Evolutionary conservation across 2,329 filamentous ascomycete species (phyloP).

Genomic region (Hypoxylon sp.): DNA sequence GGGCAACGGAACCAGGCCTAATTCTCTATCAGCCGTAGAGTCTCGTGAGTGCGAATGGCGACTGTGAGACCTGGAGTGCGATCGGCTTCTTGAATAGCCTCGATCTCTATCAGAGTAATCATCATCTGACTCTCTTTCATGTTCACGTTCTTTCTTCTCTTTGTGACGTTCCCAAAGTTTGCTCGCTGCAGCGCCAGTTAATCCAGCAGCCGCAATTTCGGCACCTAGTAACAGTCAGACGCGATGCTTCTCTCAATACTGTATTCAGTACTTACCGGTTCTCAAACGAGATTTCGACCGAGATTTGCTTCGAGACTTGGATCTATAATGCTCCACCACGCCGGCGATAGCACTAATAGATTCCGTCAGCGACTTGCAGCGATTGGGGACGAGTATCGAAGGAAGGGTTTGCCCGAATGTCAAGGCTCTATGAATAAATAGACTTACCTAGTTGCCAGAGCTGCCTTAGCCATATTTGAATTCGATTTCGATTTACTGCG

Average conservation of each 20-base stretch:
- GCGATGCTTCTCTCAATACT: not conserved
- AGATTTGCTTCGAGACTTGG: constrained; percentile 61
- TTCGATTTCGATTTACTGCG: constrained; percentile 54
- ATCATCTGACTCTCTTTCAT: constrained; percentile 55
- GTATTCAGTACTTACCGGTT: constrained; percentile 57
- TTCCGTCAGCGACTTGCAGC: constrained; percentile 34
- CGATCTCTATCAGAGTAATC: constrained; percentile 56
- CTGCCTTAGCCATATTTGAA: constrained; percentile 67
- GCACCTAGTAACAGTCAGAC: constrained; percentile 57
- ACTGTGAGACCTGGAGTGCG: constrained; percentile 56
- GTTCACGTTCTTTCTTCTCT: constrained; percentile 70
- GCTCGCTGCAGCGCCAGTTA: constrained; percentile 72
- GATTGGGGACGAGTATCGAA: not conserved
- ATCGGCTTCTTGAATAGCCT: constrained; percentile 64
- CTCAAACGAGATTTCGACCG: constrained; percentile 59
- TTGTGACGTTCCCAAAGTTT: constrained; percentile 74
- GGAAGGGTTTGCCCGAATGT: not conserved
- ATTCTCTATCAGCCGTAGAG: constrained; percentile 72
- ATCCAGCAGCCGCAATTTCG: constrained; percentile 72
- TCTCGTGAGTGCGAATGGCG: constrained; percentile 64
- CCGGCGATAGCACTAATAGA: constrained; percentile 66
- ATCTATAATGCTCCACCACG: constrained; percentile 71
- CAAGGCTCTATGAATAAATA: not conserved
- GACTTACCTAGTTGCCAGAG: constrained; percentile 65
- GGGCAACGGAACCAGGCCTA: constrained; percentile 68